Evolutionary conservation across 208 protist genomes (phyloP).

Genomic region (Trypanosoma rangeli): DNA sequence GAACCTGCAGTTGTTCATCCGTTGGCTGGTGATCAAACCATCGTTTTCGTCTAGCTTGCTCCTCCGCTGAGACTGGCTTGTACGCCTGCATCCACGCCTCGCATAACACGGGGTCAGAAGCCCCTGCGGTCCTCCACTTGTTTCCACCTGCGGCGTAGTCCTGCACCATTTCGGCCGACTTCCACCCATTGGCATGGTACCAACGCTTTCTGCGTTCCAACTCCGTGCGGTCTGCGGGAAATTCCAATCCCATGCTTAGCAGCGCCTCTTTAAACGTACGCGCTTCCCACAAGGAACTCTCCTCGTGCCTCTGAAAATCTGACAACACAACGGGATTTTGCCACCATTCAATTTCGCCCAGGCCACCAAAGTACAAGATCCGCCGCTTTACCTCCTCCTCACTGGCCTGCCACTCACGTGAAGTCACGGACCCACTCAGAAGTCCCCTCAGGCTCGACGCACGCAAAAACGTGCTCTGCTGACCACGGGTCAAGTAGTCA

Average conservation of each 20-base stretch:
- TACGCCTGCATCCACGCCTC: constrained; percentile 34
- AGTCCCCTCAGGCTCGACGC: constrained; percentile 4
- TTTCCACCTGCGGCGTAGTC: constrained; percentile 29
- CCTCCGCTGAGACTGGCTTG: constrained; percentile 11
- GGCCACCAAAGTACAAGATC: constrained; percentile 26
- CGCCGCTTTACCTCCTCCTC: constrained; percentile 23
- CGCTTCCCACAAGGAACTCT: constrained; percentile 35
- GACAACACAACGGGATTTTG: constrained; percentile 28
- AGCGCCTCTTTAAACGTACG: constrained; percentile 25
- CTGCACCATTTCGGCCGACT: constrained; percentile 25
- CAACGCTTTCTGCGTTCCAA: constrained; percentile 31
- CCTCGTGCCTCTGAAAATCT: constrained; percentile 24
- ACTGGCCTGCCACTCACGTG: constrained; percentile 10
- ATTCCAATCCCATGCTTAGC: constrained; percentile 29
- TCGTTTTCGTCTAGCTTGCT: constrained; percentile 22
- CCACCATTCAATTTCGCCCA: constrained; percentile 43
- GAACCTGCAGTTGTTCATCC: constrained; percentile 31
- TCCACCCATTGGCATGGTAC: constrained; percentile 36
- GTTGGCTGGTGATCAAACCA: constrained; percentile 33
- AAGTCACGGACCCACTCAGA: neutral
- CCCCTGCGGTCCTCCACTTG: constrained; percentile 27
- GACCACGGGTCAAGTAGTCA: constrained; percentile 24
- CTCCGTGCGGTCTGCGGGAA: constrained; percentile 20
- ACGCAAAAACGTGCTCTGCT: neutral
- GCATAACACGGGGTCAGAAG: constrained; percentile 13